Evolutionary conservation across 345 rosid species (phyloP), one percentile per base, ranked within the genome.

Genomic region (Gossypium sturtianum): DNA sequence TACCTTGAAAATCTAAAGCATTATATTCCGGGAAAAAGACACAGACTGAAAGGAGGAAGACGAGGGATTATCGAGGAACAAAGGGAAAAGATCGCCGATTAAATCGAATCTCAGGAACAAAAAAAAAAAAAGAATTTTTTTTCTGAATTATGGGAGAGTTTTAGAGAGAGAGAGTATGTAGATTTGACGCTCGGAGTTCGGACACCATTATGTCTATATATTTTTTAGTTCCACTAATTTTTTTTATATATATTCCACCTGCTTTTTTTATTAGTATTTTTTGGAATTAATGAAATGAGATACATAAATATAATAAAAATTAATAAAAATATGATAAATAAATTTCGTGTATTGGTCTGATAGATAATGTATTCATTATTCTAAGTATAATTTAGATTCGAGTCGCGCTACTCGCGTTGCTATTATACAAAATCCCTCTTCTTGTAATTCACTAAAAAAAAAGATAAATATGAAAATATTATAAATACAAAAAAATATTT

Each of bases 111-210:
- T 74, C 73, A 65, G 65, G 56, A 69, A 68, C 65, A 38, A 53
- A 41, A 69, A 58, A 57, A 41, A 41, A 66, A 58, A 52, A 27
- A 73, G n/a, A n/a, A n/a, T n/a, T 0, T 6, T 34, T 34, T 48
- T 67, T 8, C 75, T 73, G 80, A 62, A 74, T 77, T 54, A 47
- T 58, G 70, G 2, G 69, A 75, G 65, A 62, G 72, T 34, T 34
- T 34, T 34, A 66, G 73, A 70, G 56, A 27, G 19, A 82, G 83
- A 87, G 88, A 84, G 83, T 80, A 81, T 78, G 80, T 53, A 78
- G 91, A 86, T 86, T 89, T 89, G 91, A 86, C 88, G 83, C 87
- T 87, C 88, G 78, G 87, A 54, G 80, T 88, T 78, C 79, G 76
- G 83, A 82, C 82, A 82, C 74, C 74, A 79, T 67, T 61, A 72